Base-by-base conservation (phyloP, 1,139 yeast species). In the Hyphopichia pseudoburtonii region DNA sequence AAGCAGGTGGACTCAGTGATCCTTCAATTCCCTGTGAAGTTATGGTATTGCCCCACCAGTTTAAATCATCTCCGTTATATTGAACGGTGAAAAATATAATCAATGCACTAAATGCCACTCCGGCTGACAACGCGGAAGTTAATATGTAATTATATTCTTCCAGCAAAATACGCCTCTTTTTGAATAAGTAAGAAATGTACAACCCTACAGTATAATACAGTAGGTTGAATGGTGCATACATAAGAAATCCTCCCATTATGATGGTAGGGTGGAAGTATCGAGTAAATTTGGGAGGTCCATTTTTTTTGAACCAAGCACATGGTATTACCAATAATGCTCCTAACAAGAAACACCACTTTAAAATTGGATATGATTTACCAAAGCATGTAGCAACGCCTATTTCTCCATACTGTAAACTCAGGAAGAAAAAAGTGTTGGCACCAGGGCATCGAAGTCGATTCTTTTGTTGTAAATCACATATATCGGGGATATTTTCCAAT, bases 101-200 rank as follows among this genome's bases (percentile, higher is more conserved):
- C 25, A 79, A 56, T 0, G 81, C 76, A 44, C 77, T 61, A 39
- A 78, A 71, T 0, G 85, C 85, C 27, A 78, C 73, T 17, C 86
- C 86, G 2, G 85, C 80, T 6, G 73, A 62, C 32, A 80, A 56
- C 3, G 78, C 85, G 41, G 78, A 70, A 12, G 82, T 68, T 26
- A 81, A 59, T 9, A 82, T 72, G 52, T 81, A 82, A 50, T 77
- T 80, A 58, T 80, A 82, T 55, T 76, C 78, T 43, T 76, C 80
- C 82, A 84, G 80, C 18, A 67, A 58, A 16, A 65, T 47, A 49
- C 72, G 76, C 43, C 75, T 66, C 46, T 61, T 67, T 46, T 70
- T 76, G 62, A 81, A 81, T 22, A 64, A 47, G 40, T 60, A 69
- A 10, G 78, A 66, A 21, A 73, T 52, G 41, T 72, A 68, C 35